Evolutionary conservation across 805 yeast species (phyloP).

Genomic region (Kodamaea jinghongensis): DNA sequence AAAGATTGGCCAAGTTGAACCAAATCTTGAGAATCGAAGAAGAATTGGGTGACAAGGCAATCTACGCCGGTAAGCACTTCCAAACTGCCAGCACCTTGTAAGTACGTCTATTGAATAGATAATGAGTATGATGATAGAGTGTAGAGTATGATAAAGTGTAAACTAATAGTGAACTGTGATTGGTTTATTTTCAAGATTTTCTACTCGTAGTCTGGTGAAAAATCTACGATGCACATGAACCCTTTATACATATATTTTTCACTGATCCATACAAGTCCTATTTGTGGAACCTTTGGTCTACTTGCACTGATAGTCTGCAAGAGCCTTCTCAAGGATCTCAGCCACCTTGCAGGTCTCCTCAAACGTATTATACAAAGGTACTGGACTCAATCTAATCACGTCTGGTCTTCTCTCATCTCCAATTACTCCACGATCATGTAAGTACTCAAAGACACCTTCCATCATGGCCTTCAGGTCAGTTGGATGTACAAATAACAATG

Average conservation of each 20-base stretch:
- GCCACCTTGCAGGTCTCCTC: constrained; percentile 55
- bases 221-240: no score
- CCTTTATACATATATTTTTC: no score
- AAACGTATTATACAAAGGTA: constrained; percentile 78
- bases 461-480: constrained; percentile 45
- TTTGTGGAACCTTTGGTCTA: no score
- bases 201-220: no score
- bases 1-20: constrained; percentile 98
- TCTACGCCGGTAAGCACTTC: constrained; percentile 93
- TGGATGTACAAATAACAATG: constrained; percentile 58
- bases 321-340: constrained; percentile 40
- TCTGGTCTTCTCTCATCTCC: constrained; percentile 89
- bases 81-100: constrained; percentile 49
- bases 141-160: no score
- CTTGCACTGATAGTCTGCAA: constrained; percentile 13
- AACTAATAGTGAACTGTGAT: no score
- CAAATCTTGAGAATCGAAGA: constrained; percentile 98
- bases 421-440: constrained; percentile 62
- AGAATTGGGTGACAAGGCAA: constrained; percentile 96
- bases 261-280: not conserved
- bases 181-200: no score
- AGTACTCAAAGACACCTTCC: constrained; percentile 52
- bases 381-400: constrained; percentile 88
- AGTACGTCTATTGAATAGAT: constrained; percentile 15
- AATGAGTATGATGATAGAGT: not conserved